Base-by-base conservation (phyloP, 768 basidiomycete genomes). In the Saitozyma sp. region DNA sequence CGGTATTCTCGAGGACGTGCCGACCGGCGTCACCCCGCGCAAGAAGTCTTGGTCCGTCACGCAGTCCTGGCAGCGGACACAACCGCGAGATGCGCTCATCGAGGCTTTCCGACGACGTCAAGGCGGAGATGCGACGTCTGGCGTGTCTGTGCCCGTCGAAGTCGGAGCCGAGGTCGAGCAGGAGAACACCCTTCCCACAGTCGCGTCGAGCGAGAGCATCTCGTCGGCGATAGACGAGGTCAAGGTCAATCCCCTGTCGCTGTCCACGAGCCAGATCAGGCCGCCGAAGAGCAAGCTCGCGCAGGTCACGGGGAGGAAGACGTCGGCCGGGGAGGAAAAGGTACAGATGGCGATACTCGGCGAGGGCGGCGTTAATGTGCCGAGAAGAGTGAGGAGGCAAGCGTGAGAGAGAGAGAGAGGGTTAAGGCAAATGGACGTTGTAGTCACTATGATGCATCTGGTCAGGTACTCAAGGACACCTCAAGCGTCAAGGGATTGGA, bases 1-100 rank as follows among this genome's bases (percentile, higher is more conserved):
- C 13, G 73, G 71, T n/a, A 74, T 79, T 10, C 52, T 57, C n/a
- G 76, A 79, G 29, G 78, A 79, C 51, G 53, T 69, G 5, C 65
- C 76, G 0, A 79, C 78, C 14, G 78, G 78, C 14, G 56, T 66
- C 0, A 79, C 78, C 11, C 78, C 78, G 10, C 62, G 63, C 41
- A 79, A 79, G 65, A 71, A 66, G 58, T 63, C 58, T 14, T 77
- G 73, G 70, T 68, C 73, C 20, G 73, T 79, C 1, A 67, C 62
- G 13, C 58, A 63, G 11, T 50, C 54, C 2, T 79, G 78, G 78
- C 69, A 73, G 54, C 57, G 69, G 16, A 77, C 74, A 9, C 70
- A 68, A 37, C 69, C 69, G 39, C 52, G 77, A 42, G 70, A 75
- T 6, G 61, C 56, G 13, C 49, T 68, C 6, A 65, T 68, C 40